phyloP scores from a whole-genome alignment of 257 asterid species.

The Solanum chmielewskii region DNA sequence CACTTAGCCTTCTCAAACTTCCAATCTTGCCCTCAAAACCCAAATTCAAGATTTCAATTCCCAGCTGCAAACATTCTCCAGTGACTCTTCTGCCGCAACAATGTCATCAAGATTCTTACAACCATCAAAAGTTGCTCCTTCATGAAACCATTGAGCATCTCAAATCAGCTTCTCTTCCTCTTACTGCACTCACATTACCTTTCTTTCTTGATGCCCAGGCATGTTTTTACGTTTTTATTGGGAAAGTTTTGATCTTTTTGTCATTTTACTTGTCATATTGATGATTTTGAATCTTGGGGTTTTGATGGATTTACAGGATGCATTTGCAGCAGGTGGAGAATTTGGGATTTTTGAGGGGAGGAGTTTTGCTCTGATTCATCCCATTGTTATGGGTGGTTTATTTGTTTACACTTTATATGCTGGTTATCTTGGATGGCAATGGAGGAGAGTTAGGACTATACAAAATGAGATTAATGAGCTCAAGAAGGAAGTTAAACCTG shows the following conservation, averaged over 20 bases:
- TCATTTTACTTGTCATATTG: neutral
- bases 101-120: neutral
- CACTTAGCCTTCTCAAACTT: slow-evolving; percentile 45
- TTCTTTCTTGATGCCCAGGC: slow-evolving; percentile 52
- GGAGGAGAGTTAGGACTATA: slow-evolving; percentile 81
- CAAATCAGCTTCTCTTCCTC: slow-evolving; percentile 52
- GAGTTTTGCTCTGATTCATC: slow-evolving; percentile 66
- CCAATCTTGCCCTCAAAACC: slow-evolving; percentile 18
- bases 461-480: slow-evolving; percentile 72
- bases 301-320: slow-evolving; percentile 37
- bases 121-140: slow-evolving; percentile 5
- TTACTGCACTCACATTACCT: slow-evolving; percentile 53
- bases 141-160: slow-evolving; percentile 8
- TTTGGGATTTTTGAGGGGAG: slow-evolving; percentile 88
- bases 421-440: slow-evolving; percentile 97
- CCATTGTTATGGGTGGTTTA: slow-evolving; percentile 62
- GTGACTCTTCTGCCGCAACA: neutral
- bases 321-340: slow-evolving; percentile 72
- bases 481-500: slow-evolving; percentile 66
- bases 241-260: neutral
- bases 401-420: slow-evolving; percentile 69
- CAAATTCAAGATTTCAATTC: slow-evolving; percentile 7
- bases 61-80: neutral
- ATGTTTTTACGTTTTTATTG: neutral
- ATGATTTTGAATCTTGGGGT: neutral